Percentiles rank a stretch among this genome's conserved stretches.
Conservation (phyloP, 345 rosid species). For the Excoecaria cochinchinensis region DNA sequence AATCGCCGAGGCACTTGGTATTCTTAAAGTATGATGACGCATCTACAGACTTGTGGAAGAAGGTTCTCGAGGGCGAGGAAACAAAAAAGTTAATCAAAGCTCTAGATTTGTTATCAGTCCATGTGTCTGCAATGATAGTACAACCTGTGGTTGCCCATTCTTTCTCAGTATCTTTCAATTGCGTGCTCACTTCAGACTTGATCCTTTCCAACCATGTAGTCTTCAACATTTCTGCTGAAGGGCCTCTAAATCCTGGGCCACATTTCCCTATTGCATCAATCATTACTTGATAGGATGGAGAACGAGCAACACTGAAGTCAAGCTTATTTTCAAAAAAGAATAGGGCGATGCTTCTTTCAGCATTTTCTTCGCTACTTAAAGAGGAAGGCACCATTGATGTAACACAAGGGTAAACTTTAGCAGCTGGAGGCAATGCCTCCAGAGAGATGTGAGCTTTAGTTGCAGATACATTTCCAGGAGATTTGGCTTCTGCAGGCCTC, state of each 20-base stretch:
- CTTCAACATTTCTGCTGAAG: slow-evolving; percentile 56
- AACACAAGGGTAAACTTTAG: slow-evolving; percentile 48
- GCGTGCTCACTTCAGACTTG: slow-evolving; percentile 57
- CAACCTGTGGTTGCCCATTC: slow-evolving; percentile 84
- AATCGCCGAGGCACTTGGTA: slow-evolving; percentile 64
- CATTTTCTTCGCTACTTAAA: slow-evolving; percentile 50
- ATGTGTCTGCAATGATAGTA: slow-evolving; percentile 73
- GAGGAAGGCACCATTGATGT: slow-evolving; percentile 31
- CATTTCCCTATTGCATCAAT: slow-evolving; percentile 66
- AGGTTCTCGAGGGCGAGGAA: slow-evolving; percentile 77
- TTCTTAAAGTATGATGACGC: slow-evolving; percentile 78
- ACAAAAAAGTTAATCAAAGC: slow-evolving; percentile 79
- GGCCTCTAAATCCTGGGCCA: slow-evolving; percentile 53
- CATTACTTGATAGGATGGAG: slow-evolving; percentile 69
- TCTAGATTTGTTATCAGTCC: slow-evolving; percentile 83
- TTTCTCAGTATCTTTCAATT: slow-evolving; percentile 61
- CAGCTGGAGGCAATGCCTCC: slow-evolving; percentile 41
- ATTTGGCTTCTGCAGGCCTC: slow-evolving; percentile 44
- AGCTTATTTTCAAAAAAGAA: slow-evolving; percentile 84
- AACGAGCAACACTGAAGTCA: slow-evolving; percentile 65
- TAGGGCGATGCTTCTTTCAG: slow-evolving; percentile 69
- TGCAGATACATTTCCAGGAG: slow-evolving; percentile 37
- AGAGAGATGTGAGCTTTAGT: slow-evolving; percentile 30
- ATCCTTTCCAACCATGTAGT: slow-evolving; percentile 59
- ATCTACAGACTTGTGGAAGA: slow-evolving; percentile 79